Percentiles rank a stretch among this genome's conserved stretches.
Conservation (phyloP, 2,329 filamentous ascomycete genomes). For the Colletotrichum shisoi region DNA sequence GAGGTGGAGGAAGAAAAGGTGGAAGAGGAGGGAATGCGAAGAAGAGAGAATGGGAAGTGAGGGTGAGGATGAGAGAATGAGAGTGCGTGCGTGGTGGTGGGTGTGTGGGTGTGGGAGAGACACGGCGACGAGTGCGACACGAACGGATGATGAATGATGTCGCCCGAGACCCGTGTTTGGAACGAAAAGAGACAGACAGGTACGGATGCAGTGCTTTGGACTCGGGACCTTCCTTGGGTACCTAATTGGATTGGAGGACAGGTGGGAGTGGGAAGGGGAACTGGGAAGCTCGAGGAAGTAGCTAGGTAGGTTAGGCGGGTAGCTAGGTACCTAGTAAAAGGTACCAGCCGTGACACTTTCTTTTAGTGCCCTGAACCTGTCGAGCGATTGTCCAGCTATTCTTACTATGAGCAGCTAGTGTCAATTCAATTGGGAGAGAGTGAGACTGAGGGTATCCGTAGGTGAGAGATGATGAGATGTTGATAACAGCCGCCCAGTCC, state of each 20-base stretch:
- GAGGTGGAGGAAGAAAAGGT: constrained; percentile 10
- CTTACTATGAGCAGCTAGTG: constrained; percentile 11
- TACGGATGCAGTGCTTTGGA: too few relatives aligned
- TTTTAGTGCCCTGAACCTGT: constrained; percentile 5
- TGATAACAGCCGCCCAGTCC: background rate
- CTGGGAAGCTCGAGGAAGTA: background rate
- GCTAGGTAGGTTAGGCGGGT: background rate
- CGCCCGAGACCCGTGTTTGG: constrained; percentile 23
- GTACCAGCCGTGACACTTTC: constrained; percentile 7
- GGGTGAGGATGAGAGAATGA: constrained; percentile 11
- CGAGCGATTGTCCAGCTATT: background rate
- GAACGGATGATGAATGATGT: constrained; percentile 34
- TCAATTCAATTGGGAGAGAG: background rate
- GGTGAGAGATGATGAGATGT: background rate
- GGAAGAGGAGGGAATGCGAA: constrained; percentile 4
- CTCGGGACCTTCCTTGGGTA: too few relatives aligned
- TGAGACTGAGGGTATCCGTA: background rate
- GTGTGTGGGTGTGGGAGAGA: constrained; percentile 15
- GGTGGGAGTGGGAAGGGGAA: background rate
- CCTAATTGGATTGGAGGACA: constrained; percentile 10
- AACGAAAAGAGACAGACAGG: background rate
- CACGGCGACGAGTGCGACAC: constrained; percentile 13
- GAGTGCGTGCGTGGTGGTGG: constrained; percentile 7
- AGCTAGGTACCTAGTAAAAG: background rate
- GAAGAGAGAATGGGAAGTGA: constrained; percentile 16